phyloP scores from a whole-genome alignment of 2,329 filamentous ascomycete genomes.

The Aschersonia sp. region DNA sequence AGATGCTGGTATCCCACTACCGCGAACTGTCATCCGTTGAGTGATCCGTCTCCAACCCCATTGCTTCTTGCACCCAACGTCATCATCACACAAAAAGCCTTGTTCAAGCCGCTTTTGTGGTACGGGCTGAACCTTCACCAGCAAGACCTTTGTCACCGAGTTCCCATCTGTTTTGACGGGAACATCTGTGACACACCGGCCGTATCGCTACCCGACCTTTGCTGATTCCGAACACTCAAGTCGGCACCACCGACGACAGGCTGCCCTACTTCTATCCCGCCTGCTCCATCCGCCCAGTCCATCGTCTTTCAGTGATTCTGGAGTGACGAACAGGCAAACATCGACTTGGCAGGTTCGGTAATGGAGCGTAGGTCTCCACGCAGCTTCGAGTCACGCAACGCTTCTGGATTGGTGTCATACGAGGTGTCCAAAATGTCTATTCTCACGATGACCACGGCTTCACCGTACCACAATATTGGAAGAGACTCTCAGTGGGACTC shows the following conservation, averaged over 20 bases:
- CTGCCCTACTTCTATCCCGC: too few species aligned
- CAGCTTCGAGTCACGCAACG: constrained; percentile 14
- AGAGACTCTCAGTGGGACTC: constrained; percentile 25
- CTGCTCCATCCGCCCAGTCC: too few species aligned
- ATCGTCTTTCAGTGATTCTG: not conserved
- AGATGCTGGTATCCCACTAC: constrained; percentile 6
- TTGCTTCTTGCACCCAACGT: not conserved
- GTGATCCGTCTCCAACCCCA: not conserved
- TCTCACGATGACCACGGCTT: constrained; percentile 30
- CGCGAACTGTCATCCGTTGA: not conserved
- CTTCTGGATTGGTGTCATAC: constrained; percentile 10
- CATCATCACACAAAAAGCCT: not conserved
- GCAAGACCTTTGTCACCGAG: too few species aligned
- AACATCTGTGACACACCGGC: too few species aligned
- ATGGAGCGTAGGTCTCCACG: constrained; percentile 27
- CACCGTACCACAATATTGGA: constrained; percentile 25
- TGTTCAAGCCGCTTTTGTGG: not conserved
- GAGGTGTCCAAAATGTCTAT: constrained; percentile 30
- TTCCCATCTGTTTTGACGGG: too few species aligned
- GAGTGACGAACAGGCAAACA: not conserved
- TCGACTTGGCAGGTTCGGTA: constrained; percentile 6
- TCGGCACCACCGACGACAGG: too few species aligned
- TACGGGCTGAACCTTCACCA: too few species aligned
- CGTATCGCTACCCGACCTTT: too few species aligned
- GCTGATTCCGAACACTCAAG: too few species aligned